These are phyloP conservation scores for Myrica gale DNA, from an alignment of 306 rosid genomes.

Conservation along the genomic window DNA sequence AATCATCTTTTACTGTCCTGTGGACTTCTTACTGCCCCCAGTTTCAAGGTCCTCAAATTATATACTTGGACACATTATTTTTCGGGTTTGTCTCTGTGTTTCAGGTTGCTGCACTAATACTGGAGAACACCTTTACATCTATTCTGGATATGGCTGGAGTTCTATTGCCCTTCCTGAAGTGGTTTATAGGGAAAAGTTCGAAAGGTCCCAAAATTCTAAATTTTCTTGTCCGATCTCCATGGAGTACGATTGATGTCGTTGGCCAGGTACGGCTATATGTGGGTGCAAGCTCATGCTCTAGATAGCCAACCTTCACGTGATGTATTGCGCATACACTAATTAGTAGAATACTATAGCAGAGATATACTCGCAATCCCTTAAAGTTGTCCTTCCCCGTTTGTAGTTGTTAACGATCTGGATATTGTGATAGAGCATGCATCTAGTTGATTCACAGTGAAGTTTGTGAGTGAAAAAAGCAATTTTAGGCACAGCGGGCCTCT, in stretches of 20 bases:
- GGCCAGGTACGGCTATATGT: slow-evolving; percentile 60
- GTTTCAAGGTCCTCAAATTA: neutral
- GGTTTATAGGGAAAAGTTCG: slow-evolving; percentile 82
- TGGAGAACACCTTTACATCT: slow-evolving; percentile 96
- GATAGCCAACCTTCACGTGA: slow-evolving; percentile 3
- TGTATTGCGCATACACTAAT: neutral
- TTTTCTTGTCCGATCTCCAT: slow-evolving; percentile 90
- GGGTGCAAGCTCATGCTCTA: slow-evolving; percentile 24
- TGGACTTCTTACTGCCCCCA: neutral
- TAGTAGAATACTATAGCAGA: neutral
- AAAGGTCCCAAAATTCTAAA: slow-evolving; percentile 78
- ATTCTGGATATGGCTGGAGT: slow-evolving; percentile 99
- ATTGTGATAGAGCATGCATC: neutral
- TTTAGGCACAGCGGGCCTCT: neutral
- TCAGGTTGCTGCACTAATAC: slow-evolving; percentile 84
- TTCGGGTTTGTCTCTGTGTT: slow-evolving; percentile 32
- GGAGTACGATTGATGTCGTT: slow-evolving; percentile 87
- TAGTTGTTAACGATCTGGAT: neutral
- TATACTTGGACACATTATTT: slow-evolving; percentile 12
- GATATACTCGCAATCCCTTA: slow-evolving; percentile 1
- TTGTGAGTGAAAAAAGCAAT: neutral
- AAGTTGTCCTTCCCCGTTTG: neutral
- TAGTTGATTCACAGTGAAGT: neutral
- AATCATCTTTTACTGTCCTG: neutral
- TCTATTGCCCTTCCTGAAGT: slow-evolving; percentile 85